These are phyloP conservation scores for Misopates orontium DNA, from an alignment of 257 asterid species.

Conservation along the genomic window DNA sequence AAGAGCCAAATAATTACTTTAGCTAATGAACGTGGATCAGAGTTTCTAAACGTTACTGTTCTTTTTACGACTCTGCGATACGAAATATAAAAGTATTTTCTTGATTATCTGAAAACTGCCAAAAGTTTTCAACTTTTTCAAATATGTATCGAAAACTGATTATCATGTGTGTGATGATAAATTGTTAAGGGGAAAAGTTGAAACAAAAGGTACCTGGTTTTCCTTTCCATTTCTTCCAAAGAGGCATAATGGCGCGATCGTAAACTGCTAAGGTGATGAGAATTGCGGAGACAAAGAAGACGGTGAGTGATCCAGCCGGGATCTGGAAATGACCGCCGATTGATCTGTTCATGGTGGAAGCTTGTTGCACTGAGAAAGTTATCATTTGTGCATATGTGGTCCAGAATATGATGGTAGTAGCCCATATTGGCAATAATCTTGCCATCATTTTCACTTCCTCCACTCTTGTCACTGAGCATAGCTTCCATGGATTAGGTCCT, in stretches of 20 bases:
- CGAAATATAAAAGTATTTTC: no score
- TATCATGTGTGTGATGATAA: no score
- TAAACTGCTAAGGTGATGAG: conserved; percentile 47
- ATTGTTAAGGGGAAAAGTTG: no score
- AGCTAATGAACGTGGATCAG: no score
- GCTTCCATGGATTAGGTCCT: conserved; percentile 29
- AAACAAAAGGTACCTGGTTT: conserved; percentile 21
- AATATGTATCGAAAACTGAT: no score
- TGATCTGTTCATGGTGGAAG: conserved; percentile 55
- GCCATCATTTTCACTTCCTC: conserved; percentile 69
- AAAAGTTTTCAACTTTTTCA: no score
- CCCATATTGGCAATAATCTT: conserved; percentile 69
- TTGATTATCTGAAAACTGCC: no score
- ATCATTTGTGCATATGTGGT: conserved; percentile 71
- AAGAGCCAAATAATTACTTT: no score
- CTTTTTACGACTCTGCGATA: no score
- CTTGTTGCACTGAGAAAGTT: conserved; percentile 69
- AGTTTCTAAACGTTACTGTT: no score
- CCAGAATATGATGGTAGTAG: conserved; percentile 68
- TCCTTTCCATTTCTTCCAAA: conserved; percentile 20
- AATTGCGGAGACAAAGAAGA: conserved; percentile 55
- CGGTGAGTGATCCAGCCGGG: conserved; percentile 58
- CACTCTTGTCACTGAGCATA: conserved; percentile 45
- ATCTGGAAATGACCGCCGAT: conserved; percentile 44
- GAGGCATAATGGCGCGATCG: conserved; percentile 23